These are phyloP conservation scores for Mollisia scopiformis DNA, from an alignment of 2,329 filamentous ascomycete species.

Conservation along the genomic window DNA sequence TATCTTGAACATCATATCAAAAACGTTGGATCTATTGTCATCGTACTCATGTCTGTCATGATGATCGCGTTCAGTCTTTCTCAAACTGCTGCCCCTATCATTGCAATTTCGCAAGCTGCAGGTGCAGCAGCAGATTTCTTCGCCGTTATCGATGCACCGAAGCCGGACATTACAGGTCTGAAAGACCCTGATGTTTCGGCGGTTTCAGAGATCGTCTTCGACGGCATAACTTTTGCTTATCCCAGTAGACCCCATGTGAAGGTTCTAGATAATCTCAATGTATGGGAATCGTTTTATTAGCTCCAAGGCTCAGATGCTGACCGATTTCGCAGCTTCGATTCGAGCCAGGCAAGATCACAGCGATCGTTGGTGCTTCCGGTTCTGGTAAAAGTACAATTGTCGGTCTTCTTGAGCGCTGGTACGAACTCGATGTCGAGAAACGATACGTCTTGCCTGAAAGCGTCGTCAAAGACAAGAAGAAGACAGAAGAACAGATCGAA, in stretches of 20 bases:
- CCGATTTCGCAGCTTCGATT: constrained; percentile 36
- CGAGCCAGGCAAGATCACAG: constrained; percentile 67
- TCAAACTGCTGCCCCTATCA: constrained; percentile 58
- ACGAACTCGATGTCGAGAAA: constrained; percentile 59
- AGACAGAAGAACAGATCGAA: constrained; percentile 39
- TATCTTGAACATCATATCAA: constrained; percentile 49
- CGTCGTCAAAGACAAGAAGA: constrained; percentile 49
- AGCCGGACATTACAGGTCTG: constrained; percentile 43
- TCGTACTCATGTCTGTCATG: constrained; percentile 57
- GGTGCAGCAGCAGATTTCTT: constrained; percentile 42
- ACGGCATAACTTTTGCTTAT: constrained; percentile 73
- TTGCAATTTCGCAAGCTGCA: constrained; percentile 48
- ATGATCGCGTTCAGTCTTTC: constrained; percentile 60
- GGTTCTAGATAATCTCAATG: constrained; percentile 55
- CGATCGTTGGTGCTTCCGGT: constrained; percentile 74
- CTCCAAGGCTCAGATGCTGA: not conserved
- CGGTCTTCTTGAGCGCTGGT: constrained; percentile 73
- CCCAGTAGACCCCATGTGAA: constrained; percentile 66
- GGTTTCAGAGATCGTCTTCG: constrained; percentile 59
- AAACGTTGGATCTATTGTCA: constrained; percentile 55
- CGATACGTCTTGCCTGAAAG: constrained; percentile 42
- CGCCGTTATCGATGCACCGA: constrained; percentile 40
- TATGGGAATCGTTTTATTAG: not conserved
- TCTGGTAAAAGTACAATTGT: constrained; percentile 77
- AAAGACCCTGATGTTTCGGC: constrained; percentile 53